Base-by-base conservation (phyloP, 495 filamentous ascomycete species). In the Penicillium antarcticum region DNA sequence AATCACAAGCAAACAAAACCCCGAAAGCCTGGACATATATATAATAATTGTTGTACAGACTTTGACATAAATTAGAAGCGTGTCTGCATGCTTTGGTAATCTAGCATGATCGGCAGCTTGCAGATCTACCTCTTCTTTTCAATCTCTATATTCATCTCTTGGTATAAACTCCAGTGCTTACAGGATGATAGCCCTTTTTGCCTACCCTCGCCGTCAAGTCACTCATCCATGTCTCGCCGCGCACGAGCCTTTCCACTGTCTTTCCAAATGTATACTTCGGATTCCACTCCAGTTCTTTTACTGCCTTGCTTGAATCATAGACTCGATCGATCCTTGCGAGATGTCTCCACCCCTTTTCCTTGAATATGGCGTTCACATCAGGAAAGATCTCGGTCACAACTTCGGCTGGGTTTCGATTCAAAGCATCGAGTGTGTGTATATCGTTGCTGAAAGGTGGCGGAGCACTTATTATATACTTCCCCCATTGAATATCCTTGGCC, bases 141-240 rank as follows among this genome's bases (percentile, higher is more conserved):
- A 13, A 48, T 33, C n/a, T 33, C 16, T 48, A 31, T 13, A n/a
- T 36, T 48, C 34, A 39, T 48, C 45, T 7, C 45, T 39, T 38
- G 31, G 45, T 48, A 48, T 48, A 48, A 21, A 48, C 45, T 13
- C 45, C 45, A 39, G 45, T 48, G 35, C 45, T 48, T 5, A 48
- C 45, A 11, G 45, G 34, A 48, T 48, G 45, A 48, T 48, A 48
- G 10, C 45, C 45, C 39, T 39, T 48, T 36, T 48, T 48, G n/a
- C 45, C 45, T 3, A 48, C 45, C 35, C 5, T 39, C n/a, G 19
- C 21, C 10, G 45, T 48, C 33, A 48, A 48, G 12, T 48, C 45
- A 39, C 45, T 48, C 18, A 29, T 39, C 45, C 45, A 48, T 40
- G 6, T 3, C 35, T 48, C 45, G 14, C 45, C 35, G 23, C 45